Evolutionary conservation across 306 rosid genomes (phyloP), one percentile per base, ranked within the genome.

Genomic region (Benincasa hispida): DNA sequence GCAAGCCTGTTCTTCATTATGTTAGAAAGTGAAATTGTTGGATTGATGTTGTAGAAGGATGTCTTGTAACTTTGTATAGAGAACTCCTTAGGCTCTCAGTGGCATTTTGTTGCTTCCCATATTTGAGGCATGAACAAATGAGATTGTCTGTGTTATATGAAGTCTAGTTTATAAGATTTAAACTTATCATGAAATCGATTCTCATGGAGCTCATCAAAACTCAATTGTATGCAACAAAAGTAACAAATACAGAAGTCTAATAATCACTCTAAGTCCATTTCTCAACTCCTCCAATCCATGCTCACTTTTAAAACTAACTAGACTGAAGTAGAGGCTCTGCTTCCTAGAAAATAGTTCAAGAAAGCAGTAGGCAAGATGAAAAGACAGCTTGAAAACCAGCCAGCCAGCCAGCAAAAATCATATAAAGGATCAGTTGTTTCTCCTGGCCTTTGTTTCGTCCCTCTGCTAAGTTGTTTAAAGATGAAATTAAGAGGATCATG

Each of bases 281-380:
- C 76, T 41, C 76, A 28, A 48, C 61, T 72, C 42, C 76, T 41
- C 74, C 55, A 68, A 72, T 50, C 32, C 37, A 72, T 72, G 61
- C 76, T 76, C 86, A 87, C 87, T 82, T 72, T 83, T 27, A 88
- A 75, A 84, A 87, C 83, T 86, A 77, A 88, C 84, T 76, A 83
- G 85, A 86, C 84, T 85, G 72, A 84, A 82, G 81, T 74, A 22
- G 82, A 72, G 87, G 85, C 74, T 79, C 87, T 77, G 87, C 84
- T 79, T 85, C 82, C 82, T 76, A 84, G 75, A 82, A 76, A 86
- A 83, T 85, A 86, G 83, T 84, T 81, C 86, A 83, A 77, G 76
- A 81, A 83, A 76, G 85, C 79, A 63, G 89, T 37, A 74, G 60
- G 65, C 73, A 76, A 77, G 39, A 48, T 77, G 79, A 41, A 51